Evolutionary conservation across 2,329 filamentous ascomycete species (phyloP).

Genomic region (Aureobasidium uvarum): DNA sequence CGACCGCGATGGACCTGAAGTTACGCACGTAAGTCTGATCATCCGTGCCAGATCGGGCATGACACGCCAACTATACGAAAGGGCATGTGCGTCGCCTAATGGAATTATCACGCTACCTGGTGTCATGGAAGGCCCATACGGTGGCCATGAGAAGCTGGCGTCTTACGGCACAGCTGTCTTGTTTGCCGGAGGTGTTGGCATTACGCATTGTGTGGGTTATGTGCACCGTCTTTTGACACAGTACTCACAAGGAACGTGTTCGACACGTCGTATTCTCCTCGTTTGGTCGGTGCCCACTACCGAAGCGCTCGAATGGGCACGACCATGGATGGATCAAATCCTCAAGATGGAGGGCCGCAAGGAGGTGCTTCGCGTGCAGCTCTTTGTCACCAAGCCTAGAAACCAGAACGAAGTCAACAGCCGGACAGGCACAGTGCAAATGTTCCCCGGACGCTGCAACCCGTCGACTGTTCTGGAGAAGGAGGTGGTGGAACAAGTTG

Average conservation of each 20-base stretch:
- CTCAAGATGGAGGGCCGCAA: conserved; percentile 58
- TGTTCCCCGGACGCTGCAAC: conserved; percentile 60
- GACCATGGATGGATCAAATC: conserved; percentile 64
- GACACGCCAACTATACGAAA: conserved; percentile 67
- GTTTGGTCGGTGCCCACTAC: conserved; percentile 78
- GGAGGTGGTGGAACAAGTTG: conserved; percentile 55
- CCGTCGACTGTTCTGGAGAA: conserved; percentile 57
- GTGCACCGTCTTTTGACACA: conserved; percentile 69
- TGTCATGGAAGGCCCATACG: conserved; percentile 73
- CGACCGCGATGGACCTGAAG: conserved; percentile 31
- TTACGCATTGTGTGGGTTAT: conserved; percentile 75
- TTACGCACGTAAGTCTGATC: conserved; percentile 63
- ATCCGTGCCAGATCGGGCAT: conserved; percentile 72
- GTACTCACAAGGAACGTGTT: conserved; percentile 66
- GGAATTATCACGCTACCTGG: conserved; percentile 63
- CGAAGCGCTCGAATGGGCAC: conserved; percentile 63
- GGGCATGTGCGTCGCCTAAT: conserved; percentile 60
- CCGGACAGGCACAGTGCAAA: conserved; percentile 59
- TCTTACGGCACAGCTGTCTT: conserved; percentile 77
- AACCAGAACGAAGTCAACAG: conserved; percentile 54
- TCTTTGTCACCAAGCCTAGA: conserved; percentile 63
- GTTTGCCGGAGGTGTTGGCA: conserved; percentile 77
- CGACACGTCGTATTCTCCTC: conserved; percentile 68
- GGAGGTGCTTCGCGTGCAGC: conserved; percentile 58
- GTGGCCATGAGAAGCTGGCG: conserved; percentile 66